phyloP scores from a whole-genome alignment of 345 rosid genomes.

The Eutrema yunnanense region DNA sequence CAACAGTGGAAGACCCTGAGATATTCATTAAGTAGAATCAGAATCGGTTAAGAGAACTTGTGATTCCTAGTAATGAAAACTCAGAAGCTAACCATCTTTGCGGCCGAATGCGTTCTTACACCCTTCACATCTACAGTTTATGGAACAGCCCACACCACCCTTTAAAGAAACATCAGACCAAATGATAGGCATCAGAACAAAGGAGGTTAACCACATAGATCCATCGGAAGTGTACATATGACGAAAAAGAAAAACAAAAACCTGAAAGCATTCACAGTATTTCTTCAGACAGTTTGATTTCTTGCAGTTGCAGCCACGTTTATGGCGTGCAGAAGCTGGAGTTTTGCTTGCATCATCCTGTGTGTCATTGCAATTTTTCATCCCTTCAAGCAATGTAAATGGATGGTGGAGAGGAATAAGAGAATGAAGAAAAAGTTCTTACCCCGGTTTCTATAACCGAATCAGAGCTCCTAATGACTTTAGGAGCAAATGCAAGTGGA shows the following conservation, averaged over 20 bases:
- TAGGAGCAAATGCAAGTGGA: constrained; percentile 99
- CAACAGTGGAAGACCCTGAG: constrained; percentile 53
- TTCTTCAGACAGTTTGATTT: constrained; percentile 91
- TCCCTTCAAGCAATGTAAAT: neutral
- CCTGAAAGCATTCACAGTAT: constrained; percentile 99
- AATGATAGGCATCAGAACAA: constrained; percentile 4
- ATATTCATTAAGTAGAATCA: neutral
- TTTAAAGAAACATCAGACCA: constrained; percentile 24
- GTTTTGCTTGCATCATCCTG: constrained; percentile 83
- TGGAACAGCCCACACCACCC: constrained; percentile 98
- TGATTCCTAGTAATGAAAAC: neutral
- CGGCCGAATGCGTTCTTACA: constrained; percentile 93
- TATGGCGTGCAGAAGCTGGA: constrained; percentile 94
- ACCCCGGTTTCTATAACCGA: constrained; percentile 61
- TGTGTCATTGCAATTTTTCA: neutral
- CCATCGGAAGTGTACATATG: neutral
- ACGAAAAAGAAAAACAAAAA: constrained; percentile 22
- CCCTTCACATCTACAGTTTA: constrained; percentile 95
- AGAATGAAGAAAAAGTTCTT: neutral
- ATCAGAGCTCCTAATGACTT: constrained; percentile 68
- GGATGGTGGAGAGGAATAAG: neutral
- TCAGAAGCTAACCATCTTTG: constrained; percentile 64
- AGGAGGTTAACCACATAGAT: neutral
- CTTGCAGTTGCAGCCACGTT: constrained; percentile 98
- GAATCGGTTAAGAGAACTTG: neutral